Conservation (phyloP, 169 alveolate species). For the Cryptosporidium parvum region DNA sequence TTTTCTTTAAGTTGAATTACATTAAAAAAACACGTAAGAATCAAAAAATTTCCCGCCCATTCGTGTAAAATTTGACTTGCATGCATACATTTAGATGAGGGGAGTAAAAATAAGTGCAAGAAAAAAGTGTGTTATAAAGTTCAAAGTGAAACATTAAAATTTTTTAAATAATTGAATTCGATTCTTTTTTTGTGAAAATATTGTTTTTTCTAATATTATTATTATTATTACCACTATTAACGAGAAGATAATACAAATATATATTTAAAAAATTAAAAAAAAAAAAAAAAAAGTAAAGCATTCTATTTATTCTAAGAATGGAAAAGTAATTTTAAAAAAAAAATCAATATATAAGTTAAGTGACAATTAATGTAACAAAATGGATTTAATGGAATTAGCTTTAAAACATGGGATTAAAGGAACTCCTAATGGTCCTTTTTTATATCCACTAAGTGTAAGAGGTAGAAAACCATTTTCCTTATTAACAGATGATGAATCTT, state of each 20-base stretch:
- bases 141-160: background rate
- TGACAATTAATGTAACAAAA: background rate
- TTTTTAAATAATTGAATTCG: background rate
- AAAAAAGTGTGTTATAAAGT: background rate
- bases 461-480: slow-evolving; percentile 58
- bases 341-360: background rate
- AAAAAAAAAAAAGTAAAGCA: too few species aligned
- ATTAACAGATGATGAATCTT: slow-evolving; percentile 60
- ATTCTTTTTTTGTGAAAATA: too few species aligned
- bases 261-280: too few species aligned
- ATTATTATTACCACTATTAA: too few species aligned
- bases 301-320: background rate
- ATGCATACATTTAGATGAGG: slow-evolving; percentile 4
- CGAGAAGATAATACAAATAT: too few species aligned
- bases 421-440: slow-evolving; percentile 58
- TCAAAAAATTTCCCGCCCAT: background rate
- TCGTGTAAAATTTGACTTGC: slow-evolving; percentile 24
- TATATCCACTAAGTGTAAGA: slow-evolving; percentile 37
- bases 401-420: slow-evolving; percentile 15
- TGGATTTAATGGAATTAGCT: slow-evolving; percentile 70
- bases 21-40: background rate
- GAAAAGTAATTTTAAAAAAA: background rate
- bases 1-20: background rate
- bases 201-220: too few species aligned
- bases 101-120: background rate